Conservation (phyloP, 2,329 filamentous ascomycete genomes). For the Lachnellula cervina region DNA sequence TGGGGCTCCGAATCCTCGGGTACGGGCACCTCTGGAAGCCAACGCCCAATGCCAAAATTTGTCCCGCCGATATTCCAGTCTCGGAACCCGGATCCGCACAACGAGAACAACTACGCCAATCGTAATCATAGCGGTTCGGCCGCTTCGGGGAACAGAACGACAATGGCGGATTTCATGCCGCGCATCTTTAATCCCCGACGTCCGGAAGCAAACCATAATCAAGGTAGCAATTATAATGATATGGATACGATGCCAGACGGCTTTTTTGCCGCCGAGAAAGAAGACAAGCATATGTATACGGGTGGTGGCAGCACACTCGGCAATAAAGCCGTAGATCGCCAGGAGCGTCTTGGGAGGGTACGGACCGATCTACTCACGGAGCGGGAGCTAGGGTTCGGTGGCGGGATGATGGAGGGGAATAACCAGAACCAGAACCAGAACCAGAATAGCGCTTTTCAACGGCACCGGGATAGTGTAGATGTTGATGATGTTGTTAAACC, state of each 20-base stretch:
- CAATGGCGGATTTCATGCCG: neutral
- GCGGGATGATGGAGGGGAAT: neutral
- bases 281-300: neutral
- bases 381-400: neutral
- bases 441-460: neutral
- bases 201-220: too few relatives aligned
- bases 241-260: neutral
- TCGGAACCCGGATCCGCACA: neutral
- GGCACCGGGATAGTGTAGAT: neutral
- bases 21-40: neutral
- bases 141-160: neutral
- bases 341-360: neutral
- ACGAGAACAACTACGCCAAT: neutral
- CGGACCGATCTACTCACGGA: neutral
- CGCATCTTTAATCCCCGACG: too few relatives aligned
- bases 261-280: neutral
- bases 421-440: neutral
- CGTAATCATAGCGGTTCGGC: neutral
- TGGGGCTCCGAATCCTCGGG: neutral
- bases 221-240: too few relatives aligned
- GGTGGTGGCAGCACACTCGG: neutral
- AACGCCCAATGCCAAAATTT: neutral
- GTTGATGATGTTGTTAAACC: neutral
- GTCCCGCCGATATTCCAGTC: neutral
- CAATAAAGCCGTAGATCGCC: neutral